These are phyloP conservation scores for Gentiana dahurica DNA, from an alignment of 257 asterid genomes.

Conservation along the genomic window DNA sequence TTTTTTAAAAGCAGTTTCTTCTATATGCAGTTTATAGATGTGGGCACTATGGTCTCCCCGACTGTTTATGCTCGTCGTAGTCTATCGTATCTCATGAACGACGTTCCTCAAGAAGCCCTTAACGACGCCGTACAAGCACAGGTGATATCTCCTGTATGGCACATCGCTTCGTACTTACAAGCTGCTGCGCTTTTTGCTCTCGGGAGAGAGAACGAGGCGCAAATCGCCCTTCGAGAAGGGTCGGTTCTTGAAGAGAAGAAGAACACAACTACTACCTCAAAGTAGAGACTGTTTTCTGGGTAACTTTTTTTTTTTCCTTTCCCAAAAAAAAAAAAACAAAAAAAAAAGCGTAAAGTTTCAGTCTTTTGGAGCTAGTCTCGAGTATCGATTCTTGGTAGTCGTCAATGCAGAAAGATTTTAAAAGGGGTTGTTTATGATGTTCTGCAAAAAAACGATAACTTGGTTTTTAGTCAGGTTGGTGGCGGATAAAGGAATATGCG, in stretches of 20 bases:
- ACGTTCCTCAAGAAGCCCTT: constrained; percentile 65
- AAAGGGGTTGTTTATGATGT: neutral
- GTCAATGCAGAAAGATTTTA: constrained; percentile 10
- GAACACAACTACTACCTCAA: constrained; percentile 26
- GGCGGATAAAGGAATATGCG: constrained; percentile 6
- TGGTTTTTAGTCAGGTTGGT: constrained; percentile 19
- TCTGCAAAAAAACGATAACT: constrained; percentile 9
- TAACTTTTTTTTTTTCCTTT: constrained; percentile 2
- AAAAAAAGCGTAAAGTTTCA: neutral
- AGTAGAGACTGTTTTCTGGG: constrained; percentile 4
- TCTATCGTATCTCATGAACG: constrained; percentile 64
- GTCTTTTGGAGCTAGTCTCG: constrained; percentile 10
- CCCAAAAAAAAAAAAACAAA: too few relatives aligned
- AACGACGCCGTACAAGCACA: constrained; percentile 88
- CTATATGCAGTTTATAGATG: constrained; percentile 28
- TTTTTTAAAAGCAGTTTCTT: neutral
- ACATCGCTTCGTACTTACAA: constrained; percentile 69
- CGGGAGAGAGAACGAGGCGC: constrained; percentile 80
- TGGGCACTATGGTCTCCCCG: constrained; percentile 37
- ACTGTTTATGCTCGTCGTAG: constrained; percentile 42
- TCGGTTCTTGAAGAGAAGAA: constrained; percentile 59
- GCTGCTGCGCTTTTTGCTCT: constrained; percentile 72
- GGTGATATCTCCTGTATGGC: constrained; percentile 76
- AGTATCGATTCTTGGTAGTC: constrained; percentile 8
- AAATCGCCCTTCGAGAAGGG: constrained; percentile 75